phyloP scores from a whole-genome alignment of 352 stramenopile species.

The Detonula confervacea region DNA sequence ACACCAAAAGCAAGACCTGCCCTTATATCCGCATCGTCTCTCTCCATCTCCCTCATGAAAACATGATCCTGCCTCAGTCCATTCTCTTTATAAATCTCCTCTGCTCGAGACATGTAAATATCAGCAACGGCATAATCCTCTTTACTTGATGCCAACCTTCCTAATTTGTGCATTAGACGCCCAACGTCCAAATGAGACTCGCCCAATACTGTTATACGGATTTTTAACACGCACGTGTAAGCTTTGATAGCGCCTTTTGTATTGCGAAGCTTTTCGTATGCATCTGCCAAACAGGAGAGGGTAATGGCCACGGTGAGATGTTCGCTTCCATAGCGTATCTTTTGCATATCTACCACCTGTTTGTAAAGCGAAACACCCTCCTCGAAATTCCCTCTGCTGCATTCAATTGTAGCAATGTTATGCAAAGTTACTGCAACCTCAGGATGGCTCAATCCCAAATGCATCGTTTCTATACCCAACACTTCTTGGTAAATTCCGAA shows the following conservation, averaged over 20 bases:
- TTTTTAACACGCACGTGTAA: conserved; percentile 75
- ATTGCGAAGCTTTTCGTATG: conserved; percentile 77
- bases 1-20: conserved; percentile 71
- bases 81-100: conserved; percentile 77
- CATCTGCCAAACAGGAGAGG: conserved; percentile 76
- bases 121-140: conserved; percentile 69
- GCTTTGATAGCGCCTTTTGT: conserved; percentile 63
- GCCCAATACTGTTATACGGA: conserved; percentile 55
- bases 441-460: conserved; percentile 78
- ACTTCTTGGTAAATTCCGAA: conserved; percentile 84
- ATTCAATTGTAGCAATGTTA: conserved; percentile 86
- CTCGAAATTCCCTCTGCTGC: conserved; percentile 67
- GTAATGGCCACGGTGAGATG: conserved; percentile 73
- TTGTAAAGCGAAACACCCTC: conserved; percentile 73
- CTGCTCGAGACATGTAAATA: conserved; percentile 62
- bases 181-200: conserved; percentile 77
- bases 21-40: conserved; percentile 80
- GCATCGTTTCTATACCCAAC: conserved; percentile 79
- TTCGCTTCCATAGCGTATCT: conserved; percentile 72
- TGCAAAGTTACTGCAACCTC: conserved; percentile 83
- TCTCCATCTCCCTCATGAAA: conserved; percentile 75
- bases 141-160: conserved; percentile 56
- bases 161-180: conserved; percentile 80
- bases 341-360: conserved; percentile 80
- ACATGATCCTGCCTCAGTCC: conserved; percentile 69